Evolutionary conservation across 768 basidiomycete species (phyloP).

Genomic region (Lentinula boryana): DNA sequence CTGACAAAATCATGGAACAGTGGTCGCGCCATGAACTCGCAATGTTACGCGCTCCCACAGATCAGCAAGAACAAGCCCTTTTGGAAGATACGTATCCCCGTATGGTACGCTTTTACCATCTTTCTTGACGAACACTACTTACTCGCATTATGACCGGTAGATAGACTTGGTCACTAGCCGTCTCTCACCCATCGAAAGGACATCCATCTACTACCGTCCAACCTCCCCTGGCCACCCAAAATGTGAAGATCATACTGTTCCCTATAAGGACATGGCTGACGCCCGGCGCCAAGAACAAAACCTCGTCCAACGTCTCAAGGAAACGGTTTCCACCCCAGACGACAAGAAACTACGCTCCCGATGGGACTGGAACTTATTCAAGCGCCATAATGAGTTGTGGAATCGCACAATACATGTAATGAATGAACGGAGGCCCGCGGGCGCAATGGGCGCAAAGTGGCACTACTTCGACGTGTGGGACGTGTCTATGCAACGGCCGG

Average conservation of each 20-base stretch:
- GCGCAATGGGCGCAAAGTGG: conserved; percentile 16
- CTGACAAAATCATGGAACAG: conserved; percentile 7
- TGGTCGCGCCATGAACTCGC: conserved; percentile 23
- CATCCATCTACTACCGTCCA: conserved; percentile 21
- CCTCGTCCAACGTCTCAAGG: conserved; percentile 15
- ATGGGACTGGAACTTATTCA: conserved; percentile 24
- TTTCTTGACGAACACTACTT: neutral
- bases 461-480: conserved; percentile 23
- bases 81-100: conserved; percentile 22
- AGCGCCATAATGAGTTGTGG: conserved; percentile 14
- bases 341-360: conserved; percentile 16
- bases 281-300: conserved; percentile 15
- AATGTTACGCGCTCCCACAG: conserved; percentile 18
- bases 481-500: conserved; percentile 18
- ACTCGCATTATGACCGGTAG: neutral
- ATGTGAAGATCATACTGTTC: conserved; percentile 14
- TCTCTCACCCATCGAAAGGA: conserved; percentile 14
- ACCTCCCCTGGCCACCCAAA: conserved; percentile 20
- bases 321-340: conserved; percentile 11
- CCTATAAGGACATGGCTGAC: conserved; percentile 13
- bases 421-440: conserved; percentile 4
- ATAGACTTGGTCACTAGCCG: conserved; percentile 17
- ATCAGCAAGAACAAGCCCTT: conserved; percentile 19
- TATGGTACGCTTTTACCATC: conserved; percentile 14
- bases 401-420: conserved; percentile 11